Evolutionary conservation across 768 basidiomycete species (phyloP).

Genomic region (Suillus hirtellus): DNA sequence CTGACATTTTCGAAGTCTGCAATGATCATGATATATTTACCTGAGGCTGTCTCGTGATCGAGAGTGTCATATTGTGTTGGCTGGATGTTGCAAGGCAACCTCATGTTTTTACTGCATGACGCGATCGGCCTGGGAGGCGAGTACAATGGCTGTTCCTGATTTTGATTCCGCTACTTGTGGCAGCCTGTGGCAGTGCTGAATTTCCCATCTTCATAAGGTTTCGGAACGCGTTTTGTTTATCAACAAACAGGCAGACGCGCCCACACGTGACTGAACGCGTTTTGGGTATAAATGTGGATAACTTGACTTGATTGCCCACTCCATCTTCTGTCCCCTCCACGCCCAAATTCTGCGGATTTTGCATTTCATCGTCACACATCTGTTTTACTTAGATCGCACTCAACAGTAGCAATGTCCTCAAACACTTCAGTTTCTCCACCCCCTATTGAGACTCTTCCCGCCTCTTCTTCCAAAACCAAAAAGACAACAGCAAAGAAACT

Average conservation of each 20-base stretch:
- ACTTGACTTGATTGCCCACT: conserved; percentile 1
- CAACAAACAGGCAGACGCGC: conserved; percentile 14
- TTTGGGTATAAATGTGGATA: conserved; percentile 8
- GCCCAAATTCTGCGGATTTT: background rate
- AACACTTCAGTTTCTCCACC: conserved; percentile 15
- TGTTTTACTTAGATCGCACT: background rate
- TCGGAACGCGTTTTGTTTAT: conserved; percentile 7
- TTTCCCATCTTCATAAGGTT: conserved; percentile 14
- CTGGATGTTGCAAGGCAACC: background rate
- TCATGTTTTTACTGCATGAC: background rate
- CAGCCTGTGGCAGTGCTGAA: conserved; percentile 14
- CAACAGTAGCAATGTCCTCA: conserved; percentile 10
- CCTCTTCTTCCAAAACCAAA: conserved; percentile 30
- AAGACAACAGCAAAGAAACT: conserved; percentile 29
- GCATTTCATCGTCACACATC: background rate
- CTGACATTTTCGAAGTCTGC: background rate
- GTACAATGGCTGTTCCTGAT: background rate
- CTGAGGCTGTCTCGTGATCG: background rate
- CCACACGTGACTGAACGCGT: conserved; percentile 14
- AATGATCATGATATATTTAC: background rate
- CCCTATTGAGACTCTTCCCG: conserved; percentile 14
- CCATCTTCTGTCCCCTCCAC: conserved; percentile 7
- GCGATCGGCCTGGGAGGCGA: background rate
- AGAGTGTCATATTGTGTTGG: background rate
- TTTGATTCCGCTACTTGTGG: background rate